phyloP scores from a whole-genome alignment of 2,329 filamentous ascomycete species.

The Stemphylium lycopersici region DNA sequence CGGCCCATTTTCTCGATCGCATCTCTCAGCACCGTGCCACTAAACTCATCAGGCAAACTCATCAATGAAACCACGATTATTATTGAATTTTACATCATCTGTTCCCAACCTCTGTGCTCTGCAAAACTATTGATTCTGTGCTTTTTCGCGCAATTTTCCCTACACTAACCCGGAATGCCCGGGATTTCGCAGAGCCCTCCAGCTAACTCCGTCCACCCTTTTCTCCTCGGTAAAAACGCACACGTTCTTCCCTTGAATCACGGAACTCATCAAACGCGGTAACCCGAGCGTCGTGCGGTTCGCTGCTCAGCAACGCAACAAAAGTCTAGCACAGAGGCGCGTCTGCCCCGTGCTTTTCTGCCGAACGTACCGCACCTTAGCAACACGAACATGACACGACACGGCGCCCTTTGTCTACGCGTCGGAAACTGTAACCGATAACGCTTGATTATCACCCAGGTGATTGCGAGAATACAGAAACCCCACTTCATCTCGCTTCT shows the following conservation, averaged over 20 bases:
- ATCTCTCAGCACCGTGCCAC: slow-evolving; percentile 32
- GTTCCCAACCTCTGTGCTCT: neutral
- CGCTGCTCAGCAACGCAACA: neutral
- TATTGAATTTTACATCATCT: slow-evolving; percentile 1
- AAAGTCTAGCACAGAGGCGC: neutral
- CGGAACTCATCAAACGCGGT: neutral
- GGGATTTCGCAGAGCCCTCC: too few relatives aligned
- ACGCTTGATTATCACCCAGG: neutral
- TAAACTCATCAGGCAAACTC: slow-evolving; percentile 33
- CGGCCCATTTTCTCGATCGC: slow-evolving; percentile 37
- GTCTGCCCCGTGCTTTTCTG: slow-evolving; percentile 2
- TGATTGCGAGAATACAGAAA: neutral
- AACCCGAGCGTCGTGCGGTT: neutral
- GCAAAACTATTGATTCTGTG: neutral
- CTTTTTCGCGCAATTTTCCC: neutral
- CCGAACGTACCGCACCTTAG: slow-evolving; percentile 6
- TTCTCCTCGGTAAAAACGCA: neutral
- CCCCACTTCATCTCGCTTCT: neutral
- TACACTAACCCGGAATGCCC: too few relatives aligned
- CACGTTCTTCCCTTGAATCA: neutral
- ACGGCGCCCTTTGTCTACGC: neutral
- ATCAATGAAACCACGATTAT: slow-evolving; percentile 29
- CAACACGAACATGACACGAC: slow-evolving; percentile 16
- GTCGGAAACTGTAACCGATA: neutral
- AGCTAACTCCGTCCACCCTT: too few relatives aligned